Evolutionary conservation across 2,329 filamentous ascomycete genomes (phyloP).

Genomic region (Teratosphaeria epicoccoides): DNA sequence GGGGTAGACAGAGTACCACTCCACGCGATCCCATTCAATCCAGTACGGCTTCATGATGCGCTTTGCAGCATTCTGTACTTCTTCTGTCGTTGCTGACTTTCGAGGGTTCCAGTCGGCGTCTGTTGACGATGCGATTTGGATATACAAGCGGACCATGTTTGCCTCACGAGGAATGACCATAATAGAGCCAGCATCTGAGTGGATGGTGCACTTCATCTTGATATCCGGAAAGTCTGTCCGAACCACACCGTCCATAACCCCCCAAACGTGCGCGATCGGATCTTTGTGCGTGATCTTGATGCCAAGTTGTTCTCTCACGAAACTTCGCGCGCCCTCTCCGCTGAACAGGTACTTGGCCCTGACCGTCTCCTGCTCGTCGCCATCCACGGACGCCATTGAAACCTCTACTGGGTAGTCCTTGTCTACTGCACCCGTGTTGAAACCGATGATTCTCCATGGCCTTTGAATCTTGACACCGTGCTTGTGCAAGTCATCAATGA

Average conservation of each 20-base stretch:
- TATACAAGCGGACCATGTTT: conserved; percentile 46
- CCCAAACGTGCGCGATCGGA: conserved; percentile 54
- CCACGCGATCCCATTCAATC: conserved; percentile 53
- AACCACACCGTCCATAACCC: conserved; percentile 57
- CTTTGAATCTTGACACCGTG: conserved; percentile 46
- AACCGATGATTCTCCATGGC: conserved; percentile 52
- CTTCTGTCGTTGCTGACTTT: conserved; percentile 48
- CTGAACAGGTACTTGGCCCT: conserved; percentile 53
- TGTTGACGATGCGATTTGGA: conserved; percentile 52
- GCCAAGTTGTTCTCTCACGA: conserved; percentile 51
- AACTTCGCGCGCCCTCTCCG: conserved; percentile 52
- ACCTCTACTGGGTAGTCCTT: conserved; percentile 73
- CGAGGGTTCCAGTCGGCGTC: conserved; percentile 52
- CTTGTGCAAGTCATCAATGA: conserved; percentile 51
- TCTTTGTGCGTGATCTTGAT: conserved; percentile 57
- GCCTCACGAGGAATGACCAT: conserved; percentile 50
- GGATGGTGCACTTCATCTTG: conserved; percentile 59
- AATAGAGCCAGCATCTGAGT: conserved; percentile 52
- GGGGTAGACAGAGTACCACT: conserved; percentile 57
- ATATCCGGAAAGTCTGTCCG: conserved; percentile 54
- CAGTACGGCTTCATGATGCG: conserved; percentile 50
- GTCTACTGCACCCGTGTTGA: conserved; percentile 49
- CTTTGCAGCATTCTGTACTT: conserved; percentile 49
- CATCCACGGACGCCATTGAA: conserved; percentile 64
- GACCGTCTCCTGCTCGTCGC: conserved; percentile 55